Base-by-base conservation (phyloP, 73 alveolate species). In the Paramecium sonneborni region DNA sequence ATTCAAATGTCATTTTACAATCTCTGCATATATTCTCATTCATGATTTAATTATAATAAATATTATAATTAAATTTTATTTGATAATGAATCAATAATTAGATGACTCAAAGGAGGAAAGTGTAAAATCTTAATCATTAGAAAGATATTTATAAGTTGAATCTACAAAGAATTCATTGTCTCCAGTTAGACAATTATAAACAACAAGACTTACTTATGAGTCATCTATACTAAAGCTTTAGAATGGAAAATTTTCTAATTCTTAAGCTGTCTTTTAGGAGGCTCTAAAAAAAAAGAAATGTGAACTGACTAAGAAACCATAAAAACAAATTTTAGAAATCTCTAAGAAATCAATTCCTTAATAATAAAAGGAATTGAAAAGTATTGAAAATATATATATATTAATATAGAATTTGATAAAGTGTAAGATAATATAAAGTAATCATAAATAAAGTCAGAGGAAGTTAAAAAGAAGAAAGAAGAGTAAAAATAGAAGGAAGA, bases 1-100 rank as follows among this genome's bases (percentile, higher is more conserved):
- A 69, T 41, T 88, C 94, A 34, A 88, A 88, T 43, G 70, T 69
- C 94, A 88, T 69, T 21, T 72, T 88, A 24, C 94, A 88, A 12
- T 76, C 94, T 55, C 39, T 79, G 18, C 90, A 79, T 39, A 30
- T 39, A 46, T 79, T 39, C 28, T 79, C 90, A 79, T 79, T 79
- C 87, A 74, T 74, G 14, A n/a, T 15, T n/a, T n/a, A n/a, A n/a
- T 18, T 4, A 18, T 52, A 52, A 9, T 14, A 14, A 52, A 52
- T 18, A 52, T 5, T 52, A 62, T 62, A 30, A 62, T 62, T 62
- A 62, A 62, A 62, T 62, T 57, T 62, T 62, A 62, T 62, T 62
- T 62, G 84, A 26, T 30, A 62, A 62, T 62, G 84, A 62, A 62
- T 62, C 48, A 62, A 62, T 28, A 24, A 62, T 62, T 62, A 62